Conservation (phyloP, 192 early-diverging fungal species). For the Ambispora gerdemannii region DNA sequence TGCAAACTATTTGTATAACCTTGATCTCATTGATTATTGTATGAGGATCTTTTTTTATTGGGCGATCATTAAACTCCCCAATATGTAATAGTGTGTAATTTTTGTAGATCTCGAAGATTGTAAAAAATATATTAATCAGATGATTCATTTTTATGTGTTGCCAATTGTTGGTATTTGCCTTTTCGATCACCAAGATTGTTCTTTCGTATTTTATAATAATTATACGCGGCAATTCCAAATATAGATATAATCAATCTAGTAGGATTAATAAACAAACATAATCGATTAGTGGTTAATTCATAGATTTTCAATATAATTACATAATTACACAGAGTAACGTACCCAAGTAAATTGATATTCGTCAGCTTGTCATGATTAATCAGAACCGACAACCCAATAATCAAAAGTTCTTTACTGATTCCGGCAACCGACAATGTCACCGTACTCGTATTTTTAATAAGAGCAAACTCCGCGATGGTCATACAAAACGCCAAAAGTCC, state of each 20-base stretch:
- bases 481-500: constrained; percentile 78
- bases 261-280: not conserved
- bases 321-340: constrained; percentile 12
- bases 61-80: too few species aligned
- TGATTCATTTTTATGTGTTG: not conserved
- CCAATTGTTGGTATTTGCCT: not conserved
- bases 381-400: constrained; percentile 62
- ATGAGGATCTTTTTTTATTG: too few species aligned
- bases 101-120: too few species aligned
- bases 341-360: constrained; percentile 63
- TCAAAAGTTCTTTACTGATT: constrained; percentile 76
- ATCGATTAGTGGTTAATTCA: not conserved
- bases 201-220: constrained; percentile 27
- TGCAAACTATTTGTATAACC: too few species aligned
- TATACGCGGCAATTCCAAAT: constrained; percentile 45
- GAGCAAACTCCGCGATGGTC: constrained; percentile 71
- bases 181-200: not conserved
- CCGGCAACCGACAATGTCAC: constrained; percentile 83
- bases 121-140: not conserved
- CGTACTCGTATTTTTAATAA: constrained; percentile 74
- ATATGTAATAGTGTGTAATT: too few species aligned
- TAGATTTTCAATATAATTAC: not conserved
- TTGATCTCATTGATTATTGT: too few species aligned
- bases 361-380: constrained; percentile 76
- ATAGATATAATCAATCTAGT: constrained; percentile 54